A percentile compares a stretch with the other conserved stretches of the same genome.
Conservation (phyloP, 176 grass and related monocot species). For the Eremochloa ophiuroides region DNA sequence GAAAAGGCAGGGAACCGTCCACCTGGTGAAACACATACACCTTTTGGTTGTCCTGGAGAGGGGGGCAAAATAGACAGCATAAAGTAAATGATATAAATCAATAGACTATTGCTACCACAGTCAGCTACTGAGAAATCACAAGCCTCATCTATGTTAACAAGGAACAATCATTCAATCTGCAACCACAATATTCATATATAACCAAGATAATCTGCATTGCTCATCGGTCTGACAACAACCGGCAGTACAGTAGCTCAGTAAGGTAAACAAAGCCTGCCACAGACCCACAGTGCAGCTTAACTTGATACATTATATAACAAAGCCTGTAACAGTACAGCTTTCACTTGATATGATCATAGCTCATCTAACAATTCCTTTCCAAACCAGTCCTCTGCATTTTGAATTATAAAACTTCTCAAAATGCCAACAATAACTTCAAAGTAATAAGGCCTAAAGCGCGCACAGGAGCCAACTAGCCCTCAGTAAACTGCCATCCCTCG, state of each 20-base stretch:
- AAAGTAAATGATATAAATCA: background rate
- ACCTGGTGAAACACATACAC: constrained; percentile 75
- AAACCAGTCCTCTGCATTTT: background rate
- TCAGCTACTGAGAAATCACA: background rate
- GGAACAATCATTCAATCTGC: background rate
- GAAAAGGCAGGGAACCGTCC: constrained; percentile 72
- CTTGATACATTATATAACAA: background rate
- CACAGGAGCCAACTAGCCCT: background rate
- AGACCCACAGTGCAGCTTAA: background rate
- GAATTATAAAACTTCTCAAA: background rate
- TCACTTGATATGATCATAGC: constrained; percentile 2
- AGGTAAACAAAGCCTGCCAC: background rate
- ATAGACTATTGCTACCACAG: background rate
- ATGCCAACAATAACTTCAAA: background rate
- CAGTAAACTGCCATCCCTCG: background rate
- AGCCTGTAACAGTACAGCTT: background rate
- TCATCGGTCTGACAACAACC: background rate
- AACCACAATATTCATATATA: background rate
- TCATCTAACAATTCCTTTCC: background rate
- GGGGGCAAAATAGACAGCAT: background rate
- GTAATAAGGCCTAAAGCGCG: background rate
- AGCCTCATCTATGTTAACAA: background rate
- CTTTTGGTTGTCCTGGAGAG: constrained; percentile 46
- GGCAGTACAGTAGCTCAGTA: background rate
- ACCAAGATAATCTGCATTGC: background rate